Evolutionary conservation across 352 stramenopile genomes (phyloP).

Genomic region (Phytophthora tentaculata): DNA sequence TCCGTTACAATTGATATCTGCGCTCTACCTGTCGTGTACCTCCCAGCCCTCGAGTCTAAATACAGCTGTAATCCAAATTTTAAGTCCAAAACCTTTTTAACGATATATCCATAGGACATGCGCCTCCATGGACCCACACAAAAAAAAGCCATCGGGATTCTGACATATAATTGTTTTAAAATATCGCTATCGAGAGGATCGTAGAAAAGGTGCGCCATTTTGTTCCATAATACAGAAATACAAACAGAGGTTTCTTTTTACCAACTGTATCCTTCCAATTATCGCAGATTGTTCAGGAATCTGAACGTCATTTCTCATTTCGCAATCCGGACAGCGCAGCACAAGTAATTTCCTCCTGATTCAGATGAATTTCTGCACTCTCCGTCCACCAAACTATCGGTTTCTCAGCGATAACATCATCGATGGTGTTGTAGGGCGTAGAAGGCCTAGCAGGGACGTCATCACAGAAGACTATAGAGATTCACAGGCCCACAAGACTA

Average conservation of each 20-base stretch:
- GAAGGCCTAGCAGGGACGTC: slow-evolving; percentile 1
- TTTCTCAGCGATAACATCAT: slow-evolving; percentile 23
- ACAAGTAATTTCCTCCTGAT: background rate
- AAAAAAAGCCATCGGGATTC: too few relatives aligned
- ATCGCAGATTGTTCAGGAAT: slow-evolving; percentile 19
- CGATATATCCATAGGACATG: too few relatives aligned
- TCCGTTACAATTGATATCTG: too few relatives aligned
- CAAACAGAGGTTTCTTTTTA: slow-evolving; percentile 18
- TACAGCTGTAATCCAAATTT: too few relatives aligned
- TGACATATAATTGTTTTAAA: too few relatives aligned
- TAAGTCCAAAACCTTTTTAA: too few relatives aligned
- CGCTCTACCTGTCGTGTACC: too few relatives aligned
- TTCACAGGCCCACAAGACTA: background rate
- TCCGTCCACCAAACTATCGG: slow-evolving; percentile 18
- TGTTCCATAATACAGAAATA: slow-evolving; percentile 1
- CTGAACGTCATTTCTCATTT: slow-evolving; percentile 25
- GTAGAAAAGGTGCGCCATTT: background rate
- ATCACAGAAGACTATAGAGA: background rate
- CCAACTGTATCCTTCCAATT: slow-evolving; percentile 22
- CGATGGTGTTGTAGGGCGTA: slow-evolving; percentile 9
- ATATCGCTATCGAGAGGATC: background rate
- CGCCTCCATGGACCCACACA: too few relatives aligned
- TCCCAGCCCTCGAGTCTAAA: too few relatives aligned
- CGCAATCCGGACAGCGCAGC: slow-evolving; percentile 13
- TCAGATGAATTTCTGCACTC: slow-evolving; percentile 16